Conservation (phyloP, 2,329 filamentous ascomycete genomes). For the Kalmusia sp. region DNA sequence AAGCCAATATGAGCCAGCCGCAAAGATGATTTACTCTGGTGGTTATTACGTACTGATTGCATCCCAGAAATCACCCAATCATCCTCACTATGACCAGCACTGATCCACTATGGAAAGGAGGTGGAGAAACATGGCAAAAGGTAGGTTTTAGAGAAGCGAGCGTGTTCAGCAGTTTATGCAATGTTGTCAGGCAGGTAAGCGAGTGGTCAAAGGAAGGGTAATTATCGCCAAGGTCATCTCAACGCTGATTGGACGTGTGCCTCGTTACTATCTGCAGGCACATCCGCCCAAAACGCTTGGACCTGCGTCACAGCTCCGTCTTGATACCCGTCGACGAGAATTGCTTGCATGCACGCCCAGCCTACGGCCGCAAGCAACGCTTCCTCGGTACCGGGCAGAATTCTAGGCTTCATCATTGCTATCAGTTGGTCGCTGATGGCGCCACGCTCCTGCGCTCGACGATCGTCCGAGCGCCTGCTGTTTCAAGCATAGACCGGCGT, state of each 20-base stretch:
- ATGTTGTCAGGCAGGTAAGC: not conserved
- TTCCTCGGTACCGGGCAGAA: not conserved
- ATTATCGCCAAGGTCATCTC: not conserved
- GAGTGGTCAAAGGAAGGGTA: not conserved
- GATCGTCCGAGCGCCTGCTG: conserved; percentile 11
- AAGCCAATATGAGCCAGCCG: too few species aligned
- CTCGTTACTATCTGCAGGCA: too few species aligned
- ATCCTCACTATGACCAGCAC: too few species aligned
- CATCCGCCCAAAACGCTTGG: not conserved
- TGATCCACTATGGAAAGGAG: too few species aligned
- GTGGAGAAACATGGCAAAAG: too few species aligned
- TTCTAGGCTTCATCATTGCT: not conserved
- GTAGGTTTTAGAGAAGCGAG: too few species aligned
- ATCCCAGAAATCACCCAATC: too few species aligned
- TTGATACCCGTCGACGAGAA: not conserved
- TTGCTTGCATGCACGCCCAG: not conserved
- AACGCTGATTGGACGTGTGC: not conserved
- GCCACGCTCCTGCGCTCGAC: not conserved
- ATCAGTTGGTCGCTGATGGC: not conserved
- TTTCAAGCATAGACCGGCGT: conserved; percentile 8
- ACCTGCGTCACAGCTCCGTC: conserved; percentile 1
- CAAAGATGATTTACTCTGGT: too few species aligned
- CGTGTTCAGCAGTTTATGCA: too few species aligned
- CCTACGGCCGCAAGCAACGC: not conserved
- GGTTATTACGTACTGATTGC: too few species aligned